These are phyloP conservation scores for Aspergillus uvarum DNA, from an alignment of 2,329 filamentous ascomycete species.

Conservation along the genomic window DNA sequence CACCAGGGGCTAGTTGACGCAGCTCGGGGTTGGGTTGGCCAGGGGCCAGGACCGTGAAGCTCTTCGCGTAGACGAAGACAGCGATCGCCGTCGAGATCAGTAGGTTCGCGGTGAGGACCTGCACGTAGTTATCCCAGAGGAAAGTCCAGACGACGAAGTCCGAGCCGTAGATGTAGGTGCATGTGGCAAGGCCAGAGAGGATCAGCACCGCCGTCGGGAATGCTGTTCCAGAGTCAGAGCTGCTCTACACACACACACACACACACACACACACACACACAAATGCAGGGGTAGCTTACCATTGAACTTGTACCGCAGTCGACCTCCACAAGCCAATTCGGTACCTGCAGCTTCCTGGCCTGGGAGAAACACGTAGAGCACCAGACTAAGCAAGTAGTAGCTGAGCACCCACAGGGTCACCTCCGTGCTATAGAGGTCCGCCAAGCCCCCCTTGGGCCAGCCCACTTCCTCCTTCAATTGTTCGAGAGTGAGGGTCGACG, in stretches of 20 bases:
- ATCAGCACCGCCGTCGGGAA: constrained; percentile 74
- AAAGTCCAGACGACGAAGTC: constrained; percentile 89
- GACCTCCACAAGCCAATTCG: constrained; percentile 67
- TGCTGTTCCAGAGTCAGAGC: constrained; percentile 51
- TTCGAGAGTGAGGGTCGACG: constrained; percentile 67
- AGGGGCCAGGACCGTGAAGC: constrained; percentile 70
- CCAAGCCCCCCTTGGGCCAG: constrained; percentile 72
- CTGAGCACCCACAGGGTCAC: constrained; percentile 69
- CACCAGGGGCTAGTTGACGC: constrained; percentile 79
- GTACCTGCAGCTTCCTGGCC: constrained; percentile 70
- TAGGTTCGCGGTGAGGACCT: constrained; percentile 80
- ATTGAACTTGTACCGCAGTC: constrained; percentile 80
- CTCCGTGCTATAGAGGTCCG: constrained; percentile 67
- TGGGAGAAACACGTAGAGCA: constrained; percentile 75
- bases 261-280: background rate
- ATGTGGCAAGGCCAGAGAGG: constrained; percentile 68
- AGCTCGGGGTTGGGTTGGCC: constrained; percentile 65
- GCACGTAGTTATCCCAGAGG: constrained; percentile 86
- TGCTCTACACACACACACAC: constrained; percentile 5
- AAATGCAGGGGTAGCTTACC: constrained; percentile 46
- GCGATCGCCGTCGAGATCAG: constrained; percentile 72
- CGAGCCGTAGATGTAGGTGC: constrained; percentile 73
- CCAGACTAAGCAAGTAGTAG: constrained; percentile 74
- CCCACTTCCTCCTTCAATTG: constrained; percentile 76
- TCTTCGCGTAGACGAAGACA: constrained; percentile 75